Base-by-base conservation (phyloP, 2,329 filamentous ascomycete genomes). In the Pseudogymnoascus sp. region DNA sequence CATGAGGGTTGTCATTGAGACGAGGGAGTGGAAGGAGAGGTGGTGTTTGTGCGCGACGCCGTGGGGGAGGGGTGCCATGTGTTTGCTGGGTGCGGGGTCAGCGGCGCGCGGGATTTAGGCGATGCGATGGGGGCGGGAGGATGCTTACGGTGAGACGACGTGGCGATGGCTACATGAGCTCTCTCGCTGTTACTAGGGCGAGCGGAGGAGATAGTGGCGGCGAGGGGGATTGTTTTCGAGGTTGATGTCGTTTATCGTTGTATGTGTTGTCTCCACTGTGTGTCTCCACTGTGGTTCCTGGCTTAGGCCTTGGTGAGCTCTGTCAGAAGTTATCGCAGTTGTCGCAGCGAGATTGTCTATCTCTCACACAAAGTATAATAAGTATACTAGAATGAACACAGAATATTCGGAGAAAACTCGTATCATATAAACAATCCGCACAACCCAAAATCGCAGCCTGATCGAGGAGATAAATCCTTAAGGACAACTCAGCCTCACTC, bases 1-100 rank as follows among this genome's bases (percentile, higher is more conserved):
- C 39, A 62, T 62, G 39, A 64, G 40, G 36, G 63, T 64, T 4
- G 59, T 61, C n/a, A 62, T 51, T 37, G 59, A 29, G 29, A 64
- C 31, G 60, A 64, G 39, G 23, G 23, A 31, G 26, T 64, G 60
- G 14, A 64, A 26, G 37, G 63, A 62, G 21, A 62, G 21, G 39
- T 62, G 47, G 26, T 37, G 54, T 21, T 60, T 60, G 6, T 60
- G 54, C 54, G 54, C 54, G 34, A 60, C 26, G 26, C 7, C 4
- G 54, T n/a, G 42, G 11, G 23, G 42, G 42, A 47, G 42, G 42
- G 42, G 42, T 47, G 42, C 42, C 42, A 47, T 47, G 42, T 23
- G 42, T 47, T 47, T 47, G 10, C 16, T 23, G 42, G 42, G 21
- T 47, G 42, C 42, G 42, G 42, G 42, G 42, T 47, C 21, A 47